Base-by-base conservation (phyloP, 23 red algal genomes). In the Gracilaria domingensis region DNA sequence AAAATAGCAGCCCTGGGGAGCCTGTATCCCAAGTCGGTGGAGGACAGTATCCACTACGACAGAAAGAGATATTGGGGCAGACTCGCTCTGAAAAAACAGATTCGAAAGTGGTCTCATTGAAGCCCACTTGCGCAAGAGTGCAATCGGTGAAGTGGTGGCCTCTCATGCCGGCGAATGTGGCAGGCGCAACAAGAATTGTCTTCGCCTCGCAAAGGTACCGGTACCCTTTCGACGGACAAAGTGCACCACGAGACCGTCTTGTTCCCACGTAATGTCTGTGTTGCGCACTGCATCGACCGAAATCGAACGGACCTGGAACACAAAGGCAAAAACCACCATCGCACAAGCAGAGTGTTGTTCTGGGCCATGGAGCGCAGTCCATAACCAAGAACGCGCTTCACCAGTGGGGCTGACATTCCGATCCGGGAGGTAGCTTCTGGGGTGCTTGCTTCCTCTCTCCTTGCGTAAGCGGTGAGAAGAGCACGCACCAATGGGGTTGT, bases 221-320 rank as follows among this genome's bases (percentile, higher is more conserved):
- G 7, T 55, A 7, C 42, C 42, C 47, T 82, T 82, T 5, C 54
- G 78, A 8, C 25, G 47, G 5, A 35, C 17, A 21, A 82, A n/a
- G 18, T 5, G 25, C 40, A 26, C 18, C 6, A 21, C 33, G 4
- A 82, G 4, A 13, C 5, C 3, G 14, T 37, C 78, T 25, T 53
- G 7, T n/a, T 33, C 4, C 23, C 48, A 21, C 17, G 47, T 24
- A 6, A 82, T 44, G 25, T 82, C 78, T 59, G 17, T 26, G 4
- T 3, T 39, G 4, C 34, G 4, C 29, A 82, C 4, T 16, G 20
- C 21, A 13, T 36, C 25, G 6, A 57, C 54, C 7, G 40, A 30
- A n/a, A 61, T 26, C 4, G 78, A 23, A 13, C 78, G 78, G 4
- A 53, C 21, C 32, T 82, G 78, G 29, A 82, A 82, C 4, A 82